These are phyloP conservation scores for Coccomyxa sp. DNA, from an alignment of 139 green algal genomes.

Conservation along the genomic window DNA sequence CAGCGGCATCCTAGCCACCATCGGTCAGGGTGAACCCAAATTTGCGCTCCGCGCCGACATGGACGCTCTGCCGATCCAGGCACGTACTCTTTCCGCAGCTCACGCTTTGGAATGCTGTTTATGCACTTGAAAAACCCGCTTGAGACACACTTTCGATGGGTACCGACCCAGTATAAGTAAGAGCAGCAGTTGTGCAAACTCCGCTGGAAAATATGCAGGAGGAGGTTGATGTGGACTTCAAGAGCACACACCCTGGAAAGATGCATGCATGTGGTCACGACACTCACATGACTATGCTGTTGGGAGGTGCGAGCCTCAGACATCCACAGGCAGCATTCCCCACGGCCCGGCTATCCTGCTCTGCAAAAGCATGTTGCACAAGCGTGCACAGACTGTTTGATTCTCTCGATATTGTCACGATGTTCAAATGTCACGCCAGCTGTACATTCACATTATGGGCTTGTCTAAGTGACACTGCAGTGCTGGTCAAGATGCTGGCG, in stretches of 20 bases:
- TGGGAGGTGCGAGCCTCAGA: neutral
- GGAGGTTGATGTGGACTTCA: neutral
- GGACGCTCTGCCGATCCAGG: slow-evolving; percentile 78
- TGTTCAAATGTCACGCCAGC: neutral
- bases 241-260: slow-evolving; percentile 25
- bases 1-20: slow-evolving; percentile 71
- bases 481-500: slow-evolving; percentile 51
- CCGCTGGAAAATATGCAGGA: neutral
- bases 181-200: neutral
- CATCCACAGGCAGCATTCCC: neutral
- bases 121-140: neutral
- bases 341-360: too few relatives aligned
- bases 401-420: neutral
- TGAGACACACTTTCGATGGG: neutral
- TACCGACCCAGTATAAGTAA: neutral
- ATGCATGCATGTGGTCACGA: slow-evolving; percentile 95
- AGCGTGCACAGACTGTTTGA: neutral
- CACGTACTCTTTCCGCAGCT: neutral
- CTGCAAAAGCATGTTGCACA: neutral
- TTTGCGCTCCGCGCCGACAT: slow-evolving; percentile 85
- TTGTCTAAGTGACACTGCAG: neutral
- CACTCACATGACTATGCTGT: slow-evolving; percentile 26
- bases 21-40: slow-evolving; percentile 55
- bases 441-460: neutral
- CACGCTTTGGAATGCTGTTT: too few relatives aligned